phyloP scores from a whole-genome alignment of 2,329 filamentous ascomycete species.

The Phaeosphaeriaceae sp. region DNA sequence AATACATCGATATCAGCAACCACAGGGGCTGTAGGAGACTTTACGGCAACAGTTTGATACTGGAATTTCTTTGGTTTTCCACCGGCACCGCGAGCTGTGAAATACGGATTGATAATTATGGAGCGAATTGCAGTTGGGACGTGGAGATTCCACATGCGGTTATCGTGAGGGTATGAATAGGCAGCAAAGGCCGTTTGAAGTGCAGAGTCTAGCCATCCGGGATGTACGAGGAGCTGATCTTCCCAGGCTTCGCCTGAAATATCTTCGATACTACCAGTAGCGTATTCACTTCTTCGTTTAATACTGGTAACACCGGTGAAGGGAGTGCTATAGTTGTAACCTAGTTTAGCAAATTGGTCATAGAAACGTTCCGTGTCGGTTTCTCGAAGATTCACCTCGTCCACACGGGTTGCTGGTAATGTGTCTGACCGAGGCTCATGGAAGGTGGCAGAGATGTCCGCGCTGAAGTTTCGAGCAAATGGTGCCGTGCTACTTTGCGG shows the following conservation, averaged over 20 bases:
- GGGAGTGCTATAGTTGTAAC: conserved; percentile 25
- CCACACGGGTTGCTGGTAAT: conserved; percentile 3
- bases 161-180: conserved; percentile 35
- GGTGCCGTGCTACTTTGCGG: conserved; percentile 4
- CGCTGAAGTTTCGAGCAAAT: conserved; percentile 9
- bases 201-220: conserved; percentile 35
- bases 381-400: conserved; percentile 12
- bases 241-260: conserved; percentile 2
- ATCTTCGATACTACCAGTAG: conserved; percentile 8
- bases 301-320: conserved; percentile 13
- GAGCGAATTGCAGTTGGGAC: conserved; percentile 26
- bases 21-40: conserved; percentile 2
- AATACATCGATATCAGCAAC: conserved; percentile 7
- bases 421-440: conserved; percentile 3
- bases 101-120: conserved; percentile 27
- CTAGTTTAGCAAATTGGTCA: conserved; percentile 17
- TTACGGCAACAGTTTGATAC: conserved; percentile 6
- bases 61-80: conserved; percentile 1
- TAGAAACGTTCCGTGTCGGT: conserved; percentile 21
- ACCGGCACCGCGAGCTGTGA: conserved; percentile 9
- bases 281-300: conserved; percentile 10
- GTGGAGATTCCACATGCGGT: conserved; percentile 30
- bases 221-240: conserved; percentile 24
- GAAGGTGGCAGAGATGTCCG: conserved; percentile 5
- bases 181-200: conserved; percentile 40